A percentile compares a stretch with the other conserved stretches of the same genome.
Evolutionary conservation across 129 eudicot species (phyloP).

Genomic region (Centaurea solstitialis): DNA sequence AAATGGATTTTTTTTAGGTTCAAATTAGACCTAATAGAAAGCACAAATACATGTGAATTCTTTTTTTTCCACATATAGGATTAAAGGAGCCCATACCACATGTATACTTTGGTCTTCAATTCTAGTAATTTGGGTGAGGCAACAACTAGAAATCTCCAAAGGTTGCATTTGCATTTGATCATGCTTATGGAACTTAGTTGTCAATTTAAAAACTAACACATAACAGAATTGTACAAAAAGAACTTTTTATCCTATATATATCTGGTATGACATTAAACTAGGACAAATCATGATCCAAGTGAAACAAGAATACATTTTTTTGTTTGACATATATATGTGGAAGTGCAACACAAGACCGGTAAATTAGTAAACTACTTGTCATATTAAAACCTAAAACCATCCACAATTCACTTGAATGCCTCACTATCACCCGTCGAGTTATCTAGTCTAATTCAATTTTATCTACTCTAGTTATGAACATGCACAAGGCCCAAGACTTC

Average conservation of each 20-base stretch:
- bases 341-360: neutral
- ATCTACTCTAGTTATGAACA: neutral
- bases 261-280: neutral
- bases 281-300: neutral
- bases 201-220: neutral
- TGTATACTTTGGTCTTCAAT: conserved; percentile 8
- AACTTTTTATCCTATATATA: neutral
- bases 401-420: neutral
- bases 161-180: neutral
- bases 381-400: neutral
- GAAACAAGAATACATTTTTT: too few relatives aligned
- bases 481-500: too few relatives aligned
- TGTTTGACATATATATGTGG: neutral
- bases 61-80: neutral
- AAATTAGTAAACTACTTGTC: too few relatives aligned
- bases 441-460: neutral
- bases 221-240: neutral
- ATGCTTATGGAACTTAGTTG: neutral
- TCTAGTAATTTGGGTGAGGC: neutral
- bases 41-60: conserved; percentile 2
- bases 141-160: neutral
- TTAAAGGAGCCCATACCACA: neutral
- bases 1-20: neutral
- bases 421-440: neutral
- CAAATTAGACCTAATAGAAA: neutral